Percentiles rank a stretch among this genome's conserved stretches.
Conservation (phyloP, 306 rosid genomes). For the Carpinus viminea region DNA sequence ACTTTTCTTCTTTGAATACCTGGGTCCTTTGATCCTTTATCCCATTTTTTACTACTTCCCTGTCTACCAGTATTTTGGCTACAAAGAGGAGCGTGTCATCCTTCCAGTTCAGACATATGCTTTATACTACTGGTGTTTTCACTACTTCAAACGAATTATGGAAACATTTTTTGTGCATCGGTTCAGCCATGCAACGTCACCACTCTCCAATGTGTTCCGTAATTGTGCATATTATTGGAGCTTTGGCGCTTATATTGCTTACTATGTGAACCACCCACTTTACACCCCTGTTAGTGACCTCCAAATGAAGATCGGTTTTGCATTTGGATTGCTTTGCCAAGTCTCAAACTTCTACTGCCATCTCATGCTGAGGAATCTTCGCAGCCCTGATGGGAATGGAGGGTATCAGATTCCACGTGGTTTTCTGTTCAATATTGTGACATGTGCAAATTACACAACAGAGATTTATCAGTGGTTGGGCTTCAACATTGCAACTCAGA, state of each 20-base stretch:
- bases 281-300: constrained; percentile 82
- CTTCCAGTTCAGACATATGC: constrained; percentile 90
- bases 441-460: constrained; percentile 95
- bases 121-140: constrained; percentile 93
- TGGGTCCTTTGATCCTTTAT: constrained; percentile 89
- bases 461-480: constrained; percentile 99
- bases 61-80: constrained; percentile 70
- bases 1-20: constrained; percentile 87
- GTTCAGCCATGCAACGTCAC: constrained; percentile 98
- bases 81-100: constrained; percentile 74
- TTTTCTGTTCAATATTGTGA: constrained; percentile 87
- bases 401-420: constrained; percentile 94
- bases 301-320: constrained; percentile 94
- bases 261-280: constrained; percentile 83
- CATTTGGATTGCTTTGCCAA: constrained; percentile 75
- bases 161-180: constrained; percentile 94
- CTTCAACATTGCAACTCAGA: constrained; percentile 92
- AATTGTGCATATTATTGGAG: constrained; percentile 97
- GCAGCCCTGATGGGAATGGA: constrained; percentile 79
- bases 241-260: constrained; percentile 78
- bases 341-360: constrained; percentile 78
- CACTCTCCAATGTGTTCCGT: constrained; percentile 89
- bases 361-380: constrained; percentile 74
- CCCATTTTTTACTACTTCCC: constrained; percentile 87
- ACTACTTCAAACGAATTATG: constrained; percentile 85